A percentile compares a stretch with the other conserved stretches of the same genome.
Conservation (phyloP, 805 yeast genomes). For the Ogataea sp. region DNA sequence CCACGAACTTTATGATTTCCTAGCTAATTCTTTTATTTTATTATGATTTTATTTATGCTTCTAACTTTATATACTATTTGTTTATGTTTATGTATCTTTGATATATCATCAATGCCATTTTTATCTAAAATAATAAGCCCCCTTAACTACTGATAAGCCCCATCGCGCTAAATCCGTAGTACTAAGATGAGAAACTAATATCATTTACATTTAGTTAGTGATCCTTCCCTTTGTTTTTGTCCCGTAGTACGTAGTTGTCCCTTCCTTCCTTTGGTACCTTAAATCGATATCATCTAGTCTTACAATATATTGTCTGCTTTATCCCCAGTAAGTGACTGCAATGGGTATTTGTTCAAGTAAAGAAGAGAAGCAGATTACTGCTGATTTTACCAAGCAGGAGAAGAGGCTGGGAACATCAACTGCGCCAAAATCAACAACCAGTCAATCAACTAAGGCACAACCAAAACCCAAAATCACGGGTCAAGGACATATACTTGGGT, state of each 20-base stretch:
- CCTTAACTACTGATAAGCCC: no score
- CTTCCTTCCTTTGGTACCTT: no score
- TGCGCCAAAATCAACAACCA: background rate
- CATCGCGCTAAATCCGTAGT: no score
- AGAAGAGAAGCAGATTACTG: background rate
- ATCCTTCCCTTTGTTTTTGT: no score
- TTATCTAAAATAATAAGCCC: no score
- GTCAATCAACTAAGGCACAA: constrained; percentile 1
- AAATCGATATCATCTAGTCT: no score
- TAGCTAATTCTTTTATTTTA: background rate
- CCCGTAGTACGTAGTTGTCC: no score
- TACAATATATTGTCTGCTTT: background rate
- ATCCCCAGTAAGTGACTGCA: background rate
- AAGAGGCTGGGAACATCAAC: constrained; percentile 3
- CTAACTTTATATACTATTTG: background rate
- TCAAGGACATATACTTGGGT: constrained; percentile 11
- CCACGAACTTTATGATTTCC: background rate
- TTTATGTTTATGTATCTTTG: background rate
- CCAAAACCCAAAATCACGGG: background rate
- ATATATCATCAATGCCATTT: no score
- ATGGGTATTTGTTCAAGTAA: background rate
- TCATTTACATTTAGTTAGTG: no score
- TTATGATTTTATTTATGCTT: background rate
- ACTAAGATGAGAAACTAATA: no score
- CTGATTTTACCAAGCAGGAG: background rate